phyloP scores from a whole-genome alignment of 208 protist species.

The Leishmania lainsoni region DNA sequence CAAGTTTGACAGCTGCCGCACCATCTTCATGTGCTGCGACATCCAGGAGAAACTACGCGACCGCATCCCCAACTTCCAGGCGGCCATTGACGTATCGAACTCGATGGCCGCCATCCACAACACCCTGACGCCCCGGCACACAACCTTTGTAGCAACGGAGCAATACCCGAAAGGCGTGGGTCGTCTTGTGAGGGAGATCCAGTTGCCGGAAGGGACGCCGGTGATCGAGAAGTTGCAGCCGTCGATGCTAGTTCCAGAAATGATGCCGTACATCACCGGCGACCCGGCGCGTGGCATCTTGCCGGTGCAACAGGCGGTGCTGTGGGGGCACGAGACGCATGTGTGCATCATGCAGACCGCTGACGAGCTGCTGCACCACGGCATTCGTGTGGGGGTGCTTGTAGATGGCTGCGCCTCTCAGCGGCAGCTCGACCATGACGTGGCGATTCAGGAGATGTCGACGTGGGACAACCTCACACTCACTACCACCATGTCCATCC shows the following conservation, averaged over 20 bases:
- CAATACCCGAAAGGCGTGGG: conserved; percentile 73
- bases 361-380: conserved; percentile 60
- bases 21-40: conserved; percentile 67
- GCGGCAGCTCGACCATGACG: conserved; percentile 44
- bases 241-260: conserved; percentile 55
- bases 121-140: conserved; percentile 34
- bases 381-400: conserved; percentile 60
- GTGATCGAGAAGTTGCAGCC: conserved; percentile 54
- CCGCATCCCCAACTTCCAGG: conserved; percentile 58
- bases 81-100: conserved; percentile 71
- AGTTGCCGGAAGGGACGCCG: conserved; percentile 36
- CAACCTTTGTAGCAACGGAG: conserved; percentile 73
- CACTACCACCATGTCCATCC: conserved; percentile 58
- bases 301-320: conserved; percentile 53
- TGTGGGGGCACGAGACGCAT: conserved; percentile 83
- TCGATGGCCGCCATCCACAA: conserved; percentile 46
- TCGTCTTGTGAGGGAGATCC: conserved; percentile 49
- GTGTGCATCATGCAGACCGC: conserved; percentile 85
- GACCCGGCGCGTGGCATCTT: conserved; percentile 16
- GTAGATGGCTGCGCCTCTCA: conserved; percentile 77
- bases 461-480: conserved; percentile 50
- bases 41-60: conserved; percentile 52
- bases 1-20: conserved; percentile 5
- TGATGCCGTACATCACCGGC: conserved; percentile 39
- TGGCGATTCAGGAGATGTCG: conserved; percentile 57